Conservation (phyloP, 495 filamentous ascomycete species). For the Penicillium roqueforti region DNA sequence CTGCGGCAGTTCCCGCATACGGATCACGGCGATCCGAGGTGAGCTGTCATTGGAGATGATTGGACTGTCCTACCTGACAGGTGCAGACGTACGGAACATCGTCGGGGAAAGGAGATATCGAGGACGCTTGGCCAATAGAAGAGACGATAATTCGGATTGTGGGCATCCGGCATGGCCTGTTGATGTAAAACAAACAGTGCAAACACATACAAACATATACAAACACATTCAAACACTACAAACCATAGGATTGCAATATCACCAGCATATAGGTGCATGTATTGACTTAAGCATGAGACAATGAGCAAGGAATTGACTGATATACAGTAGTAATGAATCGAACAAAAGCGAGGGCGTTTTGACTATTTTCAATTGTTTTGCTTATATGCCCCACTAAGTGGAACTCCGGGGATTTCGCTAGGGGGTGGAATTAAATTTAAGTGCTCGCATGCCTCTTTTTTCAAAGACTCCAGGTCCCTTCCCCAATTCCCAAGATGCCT, state of each 20-base stretch:
- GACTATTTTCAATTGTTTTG: conserved; percentile 4
- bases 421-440: conserved; percentile 17
- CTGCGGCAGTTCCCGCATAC: too few species aligned
- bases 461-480: neutral
- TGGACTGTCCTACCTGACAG: too few species aligned
- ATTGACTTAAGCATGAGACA: neutral
- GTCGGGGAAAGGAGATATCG: neutral
- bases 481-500: conserved; percentile 17
- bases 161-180: conserved; percentile 28
- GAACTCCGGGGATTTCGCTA: conserved; percentile 19
- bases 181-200: neutral
- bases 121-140: conserved; percentile 8
- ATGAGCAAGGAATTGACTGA: neutral
- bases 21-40: too few species aligned
- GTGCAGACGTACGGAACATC: too few species aligned
- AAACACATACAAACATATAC: neutral
- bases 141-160: conserved; percentile 19
- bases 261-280: neutral
- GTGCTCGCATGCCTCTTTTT: conserved; percentile 1
- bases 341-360: neutral
- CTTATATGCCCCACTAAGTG: conserved; percentile 13
- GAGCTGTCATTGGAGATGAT: too few species aligned
- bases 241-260: neutral
- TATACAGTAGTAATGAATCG: neutral
- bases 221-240: neutral